Evolutionary conservation across 768 basidiomycete species (phyloP).

Genomic region (Botryobasidium botryosum): DNA sequence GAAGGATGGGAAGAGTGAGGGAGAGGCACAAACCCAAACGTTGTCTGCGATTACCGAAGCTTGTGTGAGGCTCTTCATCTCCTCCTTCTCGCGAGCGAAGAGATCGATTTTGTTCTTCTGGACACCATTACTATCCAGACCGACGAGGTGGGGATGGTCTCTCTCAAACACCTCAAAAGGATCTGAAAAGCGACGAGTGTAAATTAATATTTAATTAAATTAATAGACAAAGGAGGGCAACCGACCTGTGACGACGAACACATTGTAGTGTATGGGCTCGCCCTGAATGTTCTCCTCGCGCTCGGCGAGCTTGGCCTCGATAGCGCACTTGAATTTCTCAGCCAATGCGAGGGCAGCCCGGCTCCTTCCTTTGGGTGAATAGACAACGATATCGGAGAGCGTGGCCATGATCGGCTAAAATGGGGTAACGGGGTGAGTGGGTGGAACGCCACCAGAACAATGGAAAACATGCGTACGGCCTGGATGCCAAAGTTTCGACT

Average conservation of each 20-base stretch:
- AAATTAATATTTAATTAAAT: background rate
- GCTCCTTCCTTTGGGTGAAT: conserved; percentile 51
- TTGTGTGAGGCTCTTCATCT: conserved; percentile 76
- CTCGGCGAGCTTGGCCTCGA: conserved; percentile 40
- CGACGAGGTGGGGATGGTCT: conserved; percentile 19
- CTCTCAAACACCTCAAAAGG: conserved; percentile 21
- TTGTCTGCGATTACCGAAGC: conserved; percentile 48
- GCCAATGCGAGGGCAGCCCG: conserved; percentile 43
- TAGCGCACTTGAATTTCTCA: conserved; percentile 44
- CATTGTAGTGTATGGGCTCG: conserved; percentile 35
- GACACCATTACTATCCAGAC: conserved; percentile 18
- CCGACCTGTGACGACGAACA: conserved; percentile 53
- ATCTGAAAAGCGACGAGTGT: conserved; percentile 14
- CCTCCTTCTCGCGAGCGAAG: conserved; percentile 67
- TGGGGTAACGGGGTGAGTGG: background rate
- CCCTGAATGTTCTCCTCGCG: background rate
- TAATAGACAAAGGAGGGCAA: background rate
- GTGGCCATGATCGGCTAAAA: conserved; percentile 65
- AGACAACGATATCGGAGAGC: conserved; percentile 78
- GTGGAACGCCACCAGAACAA: background rate
- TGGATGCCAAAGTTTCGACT: conserved; percentile 76
- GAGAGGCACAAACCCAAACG: conserved; percentile 17
- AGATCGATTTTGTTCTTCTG: conserved; percentile 38
- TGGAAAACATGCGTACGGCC: conserved; percentile 37
- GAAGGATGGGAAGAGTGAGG: too few species aligned